Percentiles rank a stretch among this genome's conserved stretches.
phyloP scores from a whole-genome alignment of 1,139 yeast species.

The Blastobotrys serpentis region DNA sequence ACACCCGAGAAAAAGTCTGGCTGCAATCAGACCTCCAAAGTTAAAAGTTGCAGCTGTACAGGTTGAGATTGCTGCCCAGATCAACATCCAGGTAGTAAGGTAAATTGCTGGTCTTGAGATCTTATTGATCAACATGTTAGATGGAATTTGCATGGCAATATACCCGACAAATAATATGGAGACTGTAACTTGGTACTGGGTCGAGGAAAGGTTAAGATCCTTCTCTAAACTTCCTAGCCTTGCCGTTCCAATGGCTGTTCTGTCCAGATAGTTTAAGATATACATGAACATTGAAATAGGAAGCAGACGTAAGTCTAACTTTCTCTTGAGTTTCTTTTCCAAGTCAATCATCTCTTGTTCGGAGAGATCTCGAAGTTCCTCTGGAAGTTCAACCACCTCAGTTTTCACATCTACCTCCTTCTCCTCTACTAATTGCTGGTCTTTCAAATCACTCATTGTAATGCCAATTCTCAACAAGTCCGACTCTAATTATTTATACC shows the following conservation, averaged over 20 bases:
- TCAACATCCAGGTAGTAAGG: conserved; percentile 46
- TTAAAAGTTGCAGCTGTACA: conserved; percentile 54
- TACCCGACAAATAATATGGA: conserved; percentile 61
- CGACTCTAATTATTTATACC: too few relatives aligned
- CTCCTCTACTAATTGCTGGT: too few relatives aligned
- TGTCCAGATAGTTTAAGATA: conserved; percentile 57
- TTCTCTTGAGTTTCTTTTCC: conserved; percentile 41
- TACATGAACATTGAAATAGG: conserved; percentile 57
- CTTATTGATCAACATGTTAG: conserved; percentile 48
- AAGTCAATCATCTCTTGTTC: conserved; percentile 8
- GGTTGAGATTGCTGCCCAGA: conserved; percentile 58
- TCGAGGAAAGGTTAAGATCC: conserved; percentile 50
- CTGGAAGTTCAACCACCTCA: conserved; percentile 9
- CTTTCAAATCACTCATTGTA: too few relatives aligned
- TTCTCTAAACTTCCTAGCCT: conserved; percentile 56
- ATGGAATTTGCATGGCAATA: conserved; percentile 58
- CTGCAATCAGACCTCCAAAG: conserved; percentile 26
- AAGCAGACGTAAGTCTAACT: conserved; percentile 53
- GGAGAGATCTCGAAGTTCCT: conserved; percentile 8
- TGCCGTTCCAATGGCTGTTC: conserved; percentile 61
- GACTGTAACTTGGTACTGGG: conserved; percentile 55
- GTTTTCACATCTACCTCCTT: too few relatives aligned
- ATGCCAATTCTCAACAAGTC: too few relatives aligned
- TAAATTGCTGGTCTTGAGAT: conserved; percentile 54
- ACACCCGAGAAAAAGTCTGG: conserved; percentile 34